These are phyloP conservation scores for Osmanthus fragrans DNA, from an alignment of 257 asterid genomes.

Conservation along the genomic window DNA sequence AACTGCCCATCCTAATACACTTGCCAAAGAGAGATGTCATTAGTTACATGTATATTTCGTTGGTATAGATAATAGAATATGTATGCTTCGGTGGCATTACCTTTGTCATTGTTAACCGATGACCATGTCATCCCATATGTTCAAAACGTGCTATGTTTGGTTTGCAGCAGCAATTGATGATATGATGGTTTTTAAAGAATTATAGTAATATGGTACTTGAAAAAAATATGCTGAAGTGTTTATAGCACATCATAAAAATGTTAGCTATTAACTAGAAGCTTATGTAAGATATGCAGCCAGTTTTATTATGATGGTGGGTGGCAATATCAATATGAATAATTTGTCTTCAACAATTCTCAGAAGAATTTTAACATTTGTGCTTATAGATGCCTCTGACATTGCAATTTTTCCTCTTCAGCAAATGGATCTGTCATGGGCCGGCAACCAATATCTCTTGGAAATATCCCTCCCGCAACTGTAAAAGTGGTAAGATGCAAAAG, in stretches of 20 bases:
- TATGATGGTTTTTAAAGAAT: not conserved
- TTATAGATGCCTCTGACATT: slow-evolving; percentile 22
- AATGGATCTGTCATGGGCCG: slow-evolving; percentile 62
- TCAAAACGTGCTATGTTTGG: not conserved
- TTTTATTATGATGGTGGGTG: not conserved
- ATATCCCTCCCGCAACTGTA: slow-evolving; percentile 68
- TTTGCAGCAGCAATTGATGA: not conserved
- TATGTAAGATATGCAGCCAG: not conserved
- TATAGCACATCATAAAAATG: not conserved
- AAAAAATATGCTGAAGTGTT: not conserved
- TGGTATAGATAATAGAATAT: not conserved
- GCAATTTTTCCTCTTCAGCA: slow-evolving; percentile 42
- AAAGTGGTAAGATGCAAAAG: slow-evolving; percentile 67
- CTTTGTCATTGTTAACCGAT: not conserved
- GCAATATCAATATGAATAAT: not conserved
- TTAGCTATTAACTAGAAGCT: not conserved
- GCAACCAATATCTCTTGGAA: slow-evolving; percentile 57
- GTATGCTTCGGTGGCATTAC: not conserved
- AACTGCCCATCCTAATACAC: not conserved
- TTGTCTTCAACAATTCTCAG: not conserved
- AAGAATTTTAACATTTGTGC: slow-evolving; percentile 4
- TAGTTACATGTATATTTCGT: not conserved
- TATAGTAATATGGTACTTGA: slow-evolving; percentile 1
- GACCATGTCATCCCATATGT: not conserved
- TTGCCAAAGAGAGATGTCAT: not conserved